Evolutionary conservation across 2,329 filamentous ascomycete genomes (phyloP).

Genomic region (Cladosporium sphaerospermum): DNA sequence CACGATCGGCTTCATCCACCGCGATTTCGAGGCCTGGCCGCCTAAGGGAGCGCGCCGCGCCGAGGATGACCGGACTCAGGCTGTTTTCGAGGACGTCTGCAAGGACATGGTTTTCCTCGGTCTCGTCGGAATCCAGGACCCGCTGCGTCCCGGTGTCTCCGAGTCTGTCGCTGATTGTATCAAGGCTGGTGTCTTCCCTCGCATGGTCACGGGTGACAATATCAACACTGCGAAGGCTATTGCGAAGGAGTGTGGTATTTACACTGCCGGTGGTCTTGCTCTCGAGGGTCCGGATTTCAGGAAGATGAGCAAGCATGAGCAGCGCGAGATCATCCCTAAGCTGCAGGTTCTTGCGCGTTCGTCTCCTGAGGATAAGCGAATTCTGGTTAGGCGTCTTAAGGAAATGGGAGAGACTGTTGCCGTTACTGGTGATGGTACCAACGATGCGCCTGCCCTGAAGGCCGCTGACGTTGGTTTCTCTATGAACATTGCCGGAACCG

Average conservation of each 20-base stretch:
- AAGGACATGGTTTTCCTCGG: slow-evolving; percentile 67
- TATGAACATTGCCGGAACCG: slow-evolving; percentile 61
- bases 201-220: slow-evolving; percentile 71
- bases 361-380: slow-evolving; percentile 63
- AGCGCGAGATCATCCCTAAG: slow-evolving; percentile 53
- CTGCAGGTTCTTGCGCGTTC: slow-evolving; percentile 64
- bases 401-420: slow-evolving; percentile 61
- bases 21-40: slow-evolving; percentile 78
- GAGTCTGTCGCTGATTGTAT: slow-evolving; percentile 62
- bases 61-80: slow-evolving; percentile 57
- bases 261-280: slow-evolving; percentile 36
- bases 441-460: slow-evolving; percentile 60
- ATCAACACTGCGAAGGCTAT: slow-evolving; percentile 67
- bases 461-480: slow-evolving; percentile 62
- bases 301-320: slow-evolving; percentile 37
- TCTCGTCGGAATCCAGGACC: slow-evolving; percentile 69
- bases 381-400: slow-evolving; percentile 58
- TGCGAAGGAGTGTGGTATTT: slow-evolving; percentile 66
- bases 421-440: slow-evolving; percentile 61
- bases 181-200: slow-evolving; percentile 62
- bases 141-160: slow-evolving; percentile 61
- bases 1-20: slow-evolving; percentile 78
- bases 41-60: slow-evolving; percentile 55
- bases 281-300: slow-evolving; percentile 43
- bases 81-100: slow-evolving; percentile 62